Percentiles rank a stretch among this genome's conserved stretches.
These are phyloP conservation scores for Juglanconis oblonga DNA, from an alignment of 2,329 filamentous ascomycete genomes.

Conservation along the genomic window DNA sequence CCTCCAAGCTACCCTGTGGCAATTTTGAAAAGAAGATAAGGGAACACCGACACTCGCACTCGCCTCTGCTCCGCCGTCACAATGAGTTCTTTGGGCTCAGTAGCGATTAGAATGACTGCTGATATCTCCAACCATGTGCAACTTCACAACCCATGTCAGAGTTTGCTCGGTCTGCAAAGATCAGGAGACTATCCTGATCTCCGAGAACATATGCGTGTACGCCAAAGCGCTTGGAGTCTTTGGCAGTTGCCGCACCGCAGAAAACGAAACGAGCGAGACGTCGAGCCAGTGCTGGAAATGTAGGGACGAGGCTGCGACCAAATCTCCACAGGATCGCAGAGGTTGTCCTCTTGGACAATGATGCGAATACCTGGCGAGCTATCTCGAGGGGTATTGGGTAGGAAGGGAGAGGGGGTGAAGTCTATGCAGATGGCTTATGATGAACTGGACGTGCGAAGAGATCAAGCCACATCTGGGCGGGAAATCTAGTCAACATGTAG, in stretches of 20 bases:
- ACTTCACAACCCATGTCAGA: conserved; percentile 36
- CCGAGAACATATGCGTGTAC: conserved; percentile 33
- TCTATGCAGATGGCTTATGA: neutral
- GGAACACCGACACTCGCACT: neutral
- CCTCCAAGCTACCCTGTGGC: neutral
- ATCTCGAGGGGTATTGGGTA: neutral
- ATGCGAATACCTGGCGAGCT: neutral
- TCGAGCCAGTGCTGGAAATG: conserved; percentile 38
- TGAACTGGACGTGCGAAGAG: neutral
- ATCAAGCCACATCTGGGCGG: conserved; percentile 7
- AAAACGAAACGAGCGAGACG: conserved; percentile 28
- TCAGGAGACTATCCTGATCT: conserved; percentile 40
- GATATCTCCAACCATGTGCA: conserved; percentile 32
- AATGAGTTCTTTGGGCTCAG: neutral
- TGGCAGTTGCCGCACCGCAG: conserved; percentile 34
- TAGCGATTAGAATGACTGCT: conserved; percentile 25
- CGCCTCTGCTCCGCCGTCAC: neutral
- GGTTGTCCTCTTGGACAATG: neutral
- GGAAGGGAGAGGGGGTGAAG: neutral
- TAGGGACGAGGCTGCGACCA: conserved; percentile 25
- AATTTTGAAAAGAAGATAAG: neutral
- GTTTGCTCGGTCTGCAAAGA: conserved; percentile 33
- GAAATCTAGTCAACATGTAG: conserved; percentile 3
- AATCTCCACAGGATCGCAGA: neutral
- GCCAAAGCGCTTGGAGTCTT: conserved; percentile 33